Percentiles rank a stretch among this genome's conserved stretches.
phyloP scores from a whole-genome alignment of 441 rosid genomes.

The Cnidoscolus chayamansa region DNA sequence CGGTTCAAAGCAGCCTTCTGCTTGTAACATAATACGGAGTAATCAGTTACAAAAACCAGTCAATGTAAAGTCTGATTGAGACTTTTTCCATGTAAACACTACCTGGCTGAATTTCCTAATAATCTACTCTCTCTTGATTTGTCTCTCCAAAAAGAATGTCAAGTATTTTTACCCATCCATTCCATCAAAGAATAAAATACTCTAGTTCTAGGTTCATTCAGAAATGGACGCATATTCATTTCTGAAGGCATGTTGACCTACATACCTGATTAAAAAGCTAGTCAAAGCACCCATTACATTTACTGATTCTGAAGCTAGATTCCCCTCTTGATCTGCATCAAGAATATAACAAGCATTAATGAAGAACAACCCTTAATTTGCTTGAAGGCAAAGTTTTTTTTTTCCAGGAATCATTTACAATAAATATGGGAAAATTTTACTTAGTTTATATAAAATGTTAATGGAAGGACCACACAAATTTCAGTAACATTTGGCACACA shows the following conservation, averaged over 20 bases:
- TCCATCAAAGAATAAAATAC: not conserved
- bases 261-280: slow-evolving; percentile 16
- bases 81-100: not conserved
- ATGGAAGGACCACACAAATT: not conserved
- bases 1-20: not conserved
- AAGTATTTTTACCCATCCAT: not conserved
- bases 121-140: not conserved
- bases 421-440: not conserved
- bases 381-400: not conserved
- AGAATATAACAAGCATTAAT: slow-evolving; percentile 11
- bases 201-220: not conserved
- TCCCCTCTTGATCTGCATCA: slow-evolving; percentile 34
- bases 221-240: not conserved
- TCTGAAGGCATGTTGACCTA: not conserved
- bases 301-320: slow-evolving; percentile 28
- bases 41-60: not conserved
- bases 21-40: not conserved
- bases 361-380: not conserved
- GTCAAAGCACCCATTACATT: not conserved
- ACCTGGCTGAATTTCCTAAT: no score
- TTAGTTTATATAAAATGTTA: not conserved
- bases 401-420: not conserved
- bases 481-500: not conserved
- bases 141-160: not conserved
- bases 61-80: not conserved